A percentile compares a stretch with the other conserved stretches of the same genome.
Evolutionary conservation across 78 protist species (phyloP).

Genomic region (Thecamonas trahens): DNA sequence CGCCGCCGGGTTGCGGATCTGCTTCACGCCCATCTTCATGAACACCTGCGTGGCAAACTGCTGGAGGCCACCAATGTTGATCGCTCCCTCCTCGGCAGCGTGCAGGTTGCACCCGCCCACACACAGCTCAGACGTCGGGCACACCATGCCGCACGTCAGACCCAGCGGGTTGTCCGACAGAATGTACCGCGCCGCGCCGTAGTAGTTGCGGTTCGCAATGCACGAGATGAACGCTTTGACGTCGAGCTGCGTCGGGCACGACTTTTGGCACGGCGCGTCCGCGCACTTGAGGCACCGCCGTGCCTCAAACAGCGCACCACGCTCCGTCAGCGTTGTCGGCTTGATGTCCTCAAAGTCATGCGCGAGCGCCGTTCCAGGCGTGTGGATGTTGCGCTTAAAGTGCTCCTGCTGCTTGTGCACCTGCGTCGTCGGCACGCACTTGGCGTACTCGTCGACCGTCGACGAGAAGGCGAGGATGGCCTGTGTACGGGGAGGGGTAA

Average conservation of each 20-base stretch:
- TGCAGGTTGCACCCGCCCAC: slow-evolving; percentile 89
- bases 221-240: slow-evolving; percentile 75
- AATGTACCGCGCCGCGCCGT: slow-evolving; percentile 86
- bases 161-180: slow-evolving; percentile 91
- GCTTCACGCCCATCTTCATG: slow-evolving; percentile 80
- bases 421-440: too few relatives aligned
- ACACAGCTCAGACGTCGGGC: slow-evolving; percentile 80
- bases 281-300: slow-evolving; percentile 82
- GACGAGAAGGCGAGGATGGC: too few relatives aligned
- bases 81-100: slow-evolving; percentile 87
- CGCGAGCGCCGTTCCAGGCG: slow-evolving; percentile 9
- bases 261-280: slow-evolving; percentile 88
- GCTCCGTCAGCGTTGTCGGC: slow-evolving; percentile 80
- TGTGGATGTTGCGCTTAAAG: slow-evolving; percentile 5
- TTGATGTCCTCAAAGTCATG: slow-evolving; percentile 68
- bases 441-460: too few relatives aligned
- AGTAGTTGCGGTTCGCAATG: slow-evolving; percentile 74
- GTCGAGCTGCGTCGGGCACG: slow-evolving; percentile 89
- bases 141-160: slow-evolving; percentile 86
- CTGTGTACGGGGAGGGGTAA: too few relatives aligned
- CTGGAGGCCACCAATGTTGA: slow-evolving; percentile 90
- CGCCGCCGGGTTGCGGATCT: slow-evolving; percentile 55
- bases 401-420: too few relatives aligned
- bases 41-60: slow-evolving; percentile 82
- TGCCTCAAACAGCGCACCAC: slow-evolving; percentile 78